These are phyloP conservation scores for Neoscytalidium dimidiatum DNA, from an alignment of 2,329 filamentous ascomycete genomes.

Conservation along the genomic window DNA sequence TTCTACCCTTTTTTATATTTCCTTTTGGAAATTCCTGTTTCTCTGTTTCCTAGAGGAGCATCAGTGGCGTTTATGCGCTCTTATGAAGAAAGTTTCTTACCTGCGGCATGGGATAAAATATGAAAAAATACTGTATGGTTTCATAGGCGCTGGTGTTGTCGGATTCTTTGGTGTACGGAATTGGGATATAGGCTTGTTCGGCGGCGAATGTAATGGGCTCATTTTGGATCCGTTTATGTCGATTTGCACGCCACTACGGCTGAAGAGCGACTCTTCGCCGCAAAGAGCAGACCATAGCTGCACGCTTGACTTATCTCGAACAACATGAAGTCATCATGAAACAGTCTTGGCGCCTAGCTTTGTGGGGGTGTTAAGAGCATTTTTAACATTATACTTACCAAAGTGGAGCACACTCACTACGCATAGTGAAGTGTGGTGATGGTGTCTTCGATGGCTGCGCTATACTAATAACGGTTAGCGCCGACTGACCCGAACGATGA, in stretches of 20 bases:
- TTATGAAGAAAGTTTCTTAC: constrained; percentile 10
- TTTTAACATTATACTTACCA: too few relatives aligned
- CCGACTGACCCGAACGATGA: not conserved
- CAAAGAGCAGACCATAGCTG: too few relatives aligned
- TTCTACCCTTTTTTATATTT: not conserved
- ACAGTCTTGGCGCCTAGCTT: too few relatives aligned
- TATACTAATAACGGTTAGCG: not conserved
- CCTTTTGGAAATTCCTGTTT: too few relatives aligned
- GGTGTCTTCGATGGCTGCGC: not conserved
- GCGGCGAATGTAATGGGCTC: not conserved
- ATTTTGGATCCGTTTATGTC: too few relatives aligned
- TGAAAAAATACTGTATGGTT: not conserved
- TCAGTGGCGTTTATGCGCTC: not conserved
- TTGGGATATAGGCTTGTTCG: not conserved
- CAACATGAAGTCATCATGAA: too few relatives aligned
- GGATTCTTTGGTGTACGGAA: not conserved
- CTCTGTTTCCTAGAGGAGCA: constrained; percentile 9
- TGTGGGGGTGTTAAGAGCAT: too few relatives aligned
- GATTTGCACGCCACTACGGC: too few relatives aligned
- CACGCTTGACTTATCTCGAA: too few relatives aligned
- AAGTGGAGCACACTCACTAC: too few relatives aligned
- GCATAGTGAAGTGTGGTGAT: not conserved
- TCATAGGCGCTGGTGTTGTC: not conserved
- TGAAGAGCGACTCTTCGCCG: too few relatives aligned
- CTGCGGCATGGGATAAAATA: not conserved